Conservation (phyloP, 2,329 filamentous ascomycete genomes). For the Penicillium frequentans region DNA sequence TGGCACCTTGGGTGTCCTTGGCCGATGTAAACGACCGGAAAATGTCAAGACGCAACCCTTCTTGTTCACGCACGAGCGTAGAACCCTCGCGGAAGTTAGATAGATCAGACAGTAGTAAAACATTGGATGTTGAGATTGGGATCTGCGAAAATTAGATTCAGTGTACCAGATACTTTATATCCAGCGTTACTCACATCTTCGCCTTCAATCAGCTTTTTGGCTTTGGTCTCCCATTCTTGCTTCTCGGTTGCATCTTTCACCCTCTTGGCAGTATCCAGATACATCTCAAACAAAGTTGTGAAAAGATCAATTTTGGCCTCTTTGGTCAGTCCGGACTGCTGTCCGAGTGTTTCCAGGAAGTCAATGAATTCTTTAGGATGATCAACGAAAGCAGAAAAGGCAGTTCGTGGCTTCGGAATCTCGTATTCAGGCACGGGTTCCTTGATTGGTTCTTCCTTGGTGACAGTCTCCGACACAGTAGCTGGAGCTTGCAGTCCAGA, state of each 20-base stretch:
- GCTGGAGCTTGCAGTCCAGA: constrained; percentile 42
- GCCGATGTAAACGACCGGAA: constrained; percentile 94
- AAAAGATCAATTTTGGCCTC: constrained; percentile 82
- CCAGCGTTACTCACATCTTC: constrained; percentile 58
- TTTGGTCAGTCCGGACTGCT: constrained; percentile 68
- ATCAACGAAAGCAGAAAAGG: constrained; percentile 95
- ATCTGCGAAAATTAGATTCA: constrained; percentile 38
- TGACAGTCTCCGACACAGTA: constrained; percentile 27
- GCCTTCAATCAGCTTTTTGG: constrained; percentile 81
- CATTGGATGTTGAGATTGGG: constrained; percentile 91
- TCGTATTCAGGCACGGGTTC: constrained; percentile 62
- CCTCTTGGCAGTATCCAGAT: constrained; percentile 80
- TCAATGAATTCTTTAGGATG: constrained; percentile 87
- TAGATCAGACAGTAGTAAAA: constrained; percentile 87
- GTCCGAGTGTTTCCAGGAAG: constrained; percentile 85
- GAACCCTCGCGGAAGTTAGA: constrained; percentile 89
- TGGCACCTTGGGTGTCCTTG: constrained; percentile 85
- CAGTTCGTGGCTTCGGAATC: constrained; percentile 78
- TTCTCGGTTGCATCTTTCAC: constrained; percentile 66
- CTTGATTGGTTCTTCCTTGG: constrained; percentile 32
- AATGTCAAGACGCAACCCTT: constrained; percentile 88
- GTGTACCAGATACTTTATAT: constrained; percentile 9
- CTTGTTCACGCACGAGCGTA: constrained; percentile 88
- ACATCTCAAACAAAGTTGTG: constrained; percentile 97
- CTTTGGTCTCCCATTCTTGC: constrained; percentile 84